Percentiles rank a stretch among this genome's conserved stretches.
These are phyloP conservation scores for Tricholoma flavovirens DNA, from an alignment of 768 basidiomycete species.

Conservation along the genomic window DNA sequence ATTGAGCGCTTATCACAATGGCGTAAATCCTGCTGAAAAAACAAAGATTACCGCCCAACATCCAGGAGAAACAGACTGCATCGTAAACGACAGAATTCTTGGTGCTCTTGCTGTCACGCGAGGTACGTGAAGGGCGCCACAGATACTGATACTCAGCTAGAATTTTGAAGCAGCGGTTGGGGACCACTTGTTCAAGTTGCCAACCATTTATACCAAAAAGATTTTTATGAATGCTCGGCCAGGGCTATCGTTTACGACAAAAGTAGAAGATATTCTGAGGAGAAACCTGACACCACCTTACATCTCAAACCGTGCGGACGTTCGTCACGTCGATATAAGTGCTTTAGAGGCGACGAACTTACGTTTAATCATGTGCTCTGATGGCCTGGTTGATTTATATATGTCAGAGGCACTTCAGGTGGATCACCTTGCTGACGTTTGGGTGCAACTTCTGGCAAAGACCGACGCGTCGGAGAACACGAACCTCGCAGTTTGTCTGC, in stretches of 20 bases:
- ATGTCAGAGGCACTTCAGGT: slow-evolving; percentile 25
- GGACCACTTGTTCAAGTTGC: slow-evolving; percentile 50
- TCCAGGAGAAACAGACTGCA: slow-evolving; percentile 39
- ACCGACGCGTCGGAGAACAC: slow-evolving; percentile 13
- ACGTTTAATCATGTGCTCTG: slow-evolving; percentile 45
- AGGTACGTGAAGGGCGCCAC: slow-evolving; percentile 26
- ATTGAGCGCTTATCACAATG: slow-evolving; percentile 48
- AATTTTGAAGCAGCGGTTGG: slow-evolving; percentile 37
- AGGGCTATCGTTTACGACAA: slow-evolving; percentile 29
- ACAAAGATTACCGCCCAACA: slow-evolving; percentile 38
- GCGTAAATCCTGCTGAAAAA: slow-evolving; percentile 35
- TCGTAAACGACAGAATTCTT: slow-evolving; percentile 41
- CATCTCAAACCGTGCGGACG: slow-evolving; percentile 38
- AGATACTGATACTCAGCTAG: background rate
- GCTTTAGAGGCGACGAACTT: slow-evolving; percentile 15
- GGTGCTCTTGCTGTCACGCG: slow-evolving; percentile 54
- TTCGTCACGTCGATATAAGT: slow-evolving; percentile 32
- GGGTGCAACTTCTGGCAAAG: slow-evolving; percentile 31
- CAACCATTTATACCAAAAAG: slow-evolving; percentile 38
- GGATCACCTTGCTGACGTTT: slow-evolving; percentile 25
- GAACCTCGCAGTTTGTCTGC: slow-evolving; percentile 34
- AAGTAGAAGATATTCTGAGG: slow-evolving; percentile 35
- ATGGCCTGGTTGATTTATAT: slow-evolving; percentile 46
- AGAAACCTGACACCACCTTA: slow-evolving; percentile 51
- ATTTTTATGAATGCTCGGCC: slow-evolving; percentile 39